Evolutionary conservation across 805 yeast genomes (phyloP).

Genomic region (Kodamaea laetipori): DNA sequence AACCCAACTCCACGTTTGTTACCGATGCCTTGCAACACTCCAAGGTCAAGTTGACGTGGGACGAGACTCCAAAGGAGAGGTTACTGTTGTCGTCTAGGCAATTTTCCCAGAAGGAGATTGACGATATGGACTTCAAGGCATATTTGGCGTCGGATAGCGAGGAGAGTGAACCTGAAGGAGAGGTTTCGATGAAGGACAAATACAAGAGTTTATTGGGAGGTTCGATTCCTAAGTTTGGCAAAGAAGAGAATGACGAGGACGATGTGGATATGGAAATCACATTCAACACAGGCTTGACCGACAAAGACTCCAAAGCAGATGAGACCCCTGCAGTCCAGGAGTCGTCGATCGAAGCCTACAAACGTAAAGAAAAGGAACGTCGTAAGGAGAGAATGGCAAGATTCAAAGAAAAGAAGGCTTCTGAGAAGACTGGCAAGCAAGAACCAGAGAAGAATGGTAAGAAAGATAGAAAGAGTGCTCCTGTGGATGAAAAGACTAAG

Average conservation of each 20-base stretch:
- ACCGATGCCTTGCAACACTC: conserved; percentile 97
- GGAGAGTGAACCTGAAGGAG: conserved; percentile 51
- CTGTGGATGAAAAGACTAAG: conserved; percentile 25
- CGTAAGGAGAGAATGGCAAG: conserved; percentile 80
- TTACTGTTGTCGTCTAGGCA: conserved; percentile 72
- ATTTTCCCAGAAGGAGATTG: conserved; percentile 84
- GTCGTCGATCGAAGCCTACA: conserved; percentile 75
- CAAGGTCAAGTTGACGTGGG: conserved; percentile 96
- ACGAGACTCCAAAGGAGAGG: conserved; percentile 94
- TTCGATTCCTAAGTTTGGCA: conserved; percentile 29
- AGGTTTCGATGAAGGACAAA: conserved; percentile 47
- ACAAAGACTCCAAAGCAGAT: conserved; percentile 31
- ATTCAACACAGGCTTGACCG: conserved; percentile 81
- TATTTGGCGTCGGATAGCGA: conserved; percentile 82
- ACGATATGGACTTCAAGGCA: conserved; percentile 89
- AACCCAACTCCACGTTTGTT: conserved; percentile 72
- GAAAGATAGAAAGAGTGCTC: conserved; percentile 21
- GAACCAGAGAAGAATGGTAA: conserved; percentile 39
- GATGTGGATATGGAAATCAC: conserved; percentile 94
- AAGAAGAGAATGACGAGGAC: conserved; percentile 47
- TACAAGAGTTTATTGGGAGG: conserved; percentile 61
- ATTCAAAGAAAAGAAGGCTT: conserved; percentile 59
- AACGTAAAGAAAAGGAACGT: conserved; percentile 90
- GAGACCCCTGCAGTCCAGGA: conserved; percentile 54
- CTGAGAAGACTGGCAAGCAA: conserved; percentile 44